Percentiles rank a stretch among this genome's conserved stretches.
Evolutionary conservation across 306 rosid genomes (phyloP).

Genomic region (Calophaca sinica): DNA sequence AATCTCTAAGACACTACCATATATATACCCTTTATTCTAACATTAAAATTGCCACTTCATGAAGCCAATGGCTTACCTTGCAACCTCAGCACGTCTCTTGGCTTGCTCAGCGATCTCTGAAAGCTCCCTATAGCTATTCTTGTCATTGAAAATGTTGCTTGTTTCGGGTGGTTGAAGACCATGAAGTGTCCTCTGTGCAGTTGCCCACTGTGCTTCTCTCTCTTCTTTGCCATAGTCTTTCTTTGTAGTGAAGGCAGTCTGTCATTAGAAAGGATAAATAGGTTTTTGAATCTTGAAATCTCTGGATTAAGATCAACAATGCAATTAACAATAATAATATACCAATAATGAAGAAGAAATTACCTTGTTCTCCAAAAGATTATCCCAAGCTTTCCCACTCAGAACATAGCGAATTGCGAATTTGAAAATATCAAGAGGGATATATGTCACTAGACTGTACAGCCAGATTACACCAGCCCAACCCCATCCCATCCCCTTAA

Average conservation of each 20-base stretch:
- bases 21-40: background rate
- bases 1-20: constrained; percentile 16
- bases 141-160: constrained; percentile 69
- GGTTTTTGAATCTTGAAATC: constrained; percentile 25
- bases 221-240: constrained; percentile 98
- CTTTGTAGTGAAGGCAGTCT: constrained; percentile 99
- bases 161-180: constrained; percentile 97
- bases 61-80: constrained; percentile 64
- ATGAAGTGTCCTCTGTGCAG: constrained; percentile 96
- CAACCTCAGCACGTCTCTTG: constrained; percentile 95
- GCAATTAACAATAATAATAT: background rate
- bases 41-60: constrained; percentile 4
- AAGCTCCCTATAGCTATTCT: constrained; percentile 78
- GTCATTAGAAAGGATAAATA: constrained; percentile 39
- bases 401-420: constrained; percentile 82
- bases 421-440: constrained; percentile 90
- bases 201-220: constrained; percentile 99
- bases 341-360: background rate
- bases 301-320: constrained; percentile 23
- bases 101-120: constrained; percentile 99
- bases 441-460: constrained; percentile 79
- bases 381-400: constrained; percentile 97
- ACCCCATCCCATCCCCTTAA: constrained; percentile 92
- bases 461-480: constrained; percentile 99
- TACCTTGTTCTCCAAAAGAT: constrained; percentile 97